These are phyloP conservation scores for Linaria vulgaris DNA, from an alignment of 257 asterid species.

Conservation along the genomic window DNA sequence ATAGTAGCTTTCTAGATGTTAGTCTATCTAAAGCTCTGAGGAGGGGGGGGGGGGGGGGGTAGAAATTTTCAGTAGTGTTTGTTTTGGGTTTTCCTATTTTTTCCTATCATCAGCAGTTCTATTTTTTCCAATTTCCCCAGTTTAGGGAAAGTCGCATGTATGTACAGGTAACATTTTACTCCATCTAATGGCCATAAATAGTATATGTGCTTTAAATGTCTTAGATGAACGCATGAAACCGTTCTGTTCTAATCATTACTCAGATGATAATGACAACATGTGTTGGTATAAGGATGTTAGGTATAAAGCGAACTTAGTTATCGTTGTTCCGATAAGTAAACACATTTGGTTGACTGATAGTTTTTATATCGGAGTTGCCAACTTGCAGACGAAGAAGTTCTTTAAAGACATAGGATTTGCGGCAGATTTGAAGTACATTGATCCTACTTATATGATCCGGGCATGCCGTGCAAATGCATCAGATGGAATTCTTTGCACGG, in stretches of 20 bases:
- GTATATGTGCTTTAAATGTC: background rate
- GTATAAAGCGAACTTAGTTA: too few species aligned
- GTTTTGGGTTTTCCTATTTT: too few species aligned
- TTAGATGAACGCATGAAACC: background rate
- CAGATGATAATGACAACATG: too few species aligned
- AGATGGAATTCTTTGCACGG: constrained; percentile 91
- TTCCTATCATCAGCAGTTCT: background rate
- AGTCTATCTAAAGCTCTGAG: too few species aligned
- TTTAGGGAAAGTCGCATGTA: background rate
- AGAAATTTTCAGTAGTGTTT: too few species aligned
- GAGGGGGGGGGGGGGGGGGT: too few species aligned
- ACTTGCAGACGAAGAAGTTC: constrained; percentile 63
- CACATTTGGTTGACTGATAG: background rate
- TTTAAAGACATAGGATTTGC: constrained; percentile 72
- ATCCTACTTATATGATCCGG: constrained; percentile 98
- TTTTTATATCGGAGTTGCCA: too few species aligned
- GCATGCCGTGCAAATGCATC: constrained; percentile 99
- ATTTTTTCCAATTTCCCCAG: background rate
- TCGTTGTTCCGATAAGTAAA: background rate
- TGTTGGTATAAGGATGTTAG: too few species aligned
- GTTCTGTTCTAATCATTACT: background rate
- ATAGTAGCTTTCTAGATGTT: background rate
- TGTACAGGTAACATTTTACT: background rate
- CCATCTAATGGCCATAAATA: background rate
- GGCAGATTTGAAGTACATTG: constrained; percentile 89